These are phyloP conservation scores for Fraxinus pennsylvanica DNA, from an alignment of 257 asterid genomes.

Conservation along the genomic window DNA sequence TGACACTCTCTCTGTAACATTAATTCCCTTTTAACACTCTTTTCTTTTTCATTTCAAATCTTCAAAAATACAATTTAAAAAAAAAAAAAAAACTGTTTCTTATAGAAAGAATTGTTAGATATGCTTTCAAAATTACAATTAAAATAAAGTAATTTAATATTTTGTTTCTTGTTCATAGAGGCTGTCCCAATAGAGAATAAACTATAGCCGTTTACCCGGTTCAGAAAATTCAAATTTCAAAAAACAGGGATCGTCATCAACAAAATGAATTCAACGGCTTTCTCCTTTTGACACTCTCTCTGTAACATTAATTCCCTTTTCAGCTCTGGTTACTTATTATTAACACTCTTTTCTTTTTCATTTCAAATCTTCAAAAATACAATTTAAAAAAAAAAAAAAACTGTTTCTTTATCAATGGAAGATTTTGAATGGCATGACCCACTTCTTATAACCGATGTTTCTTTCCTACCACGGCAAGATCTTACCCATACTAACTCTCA, in stretches of 20 bases:
- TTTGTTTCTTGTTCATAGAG: neutral
- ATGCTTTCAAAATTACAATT: no score
- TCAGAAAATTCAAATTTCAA: constrained; percentile 60
- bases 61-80: constrained; percentile 13
- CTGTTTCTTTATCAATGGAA: constrained; percentile 51
- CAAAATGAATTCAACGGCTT: constrained; percentile 58
- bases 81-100: constrained; percentile 20
- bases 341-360: constrained; percentile 22
- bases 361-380: constrained; percentile 44
- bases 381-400: neutral
- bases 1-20: constrained; percentile 31
- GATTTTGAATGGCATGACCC: constrained; percentile 66
- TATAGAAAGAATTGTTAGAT: neutral
- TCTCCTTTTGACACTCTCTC: constrained; percentile 34
- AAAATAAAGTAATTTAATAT: no score
- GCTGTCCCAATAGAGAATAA: neutral
- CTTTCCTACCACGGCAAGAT: constrained; percentile 44
- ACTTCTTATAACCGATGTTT: constrained; percentile 72
- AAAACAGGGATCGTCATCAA: constrained; percentile 39
- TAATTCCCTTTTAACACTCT: constrained; percentile 34
- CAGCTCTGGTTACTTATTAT: neutral
- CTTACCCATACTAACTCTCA: constrained; percentile 28
- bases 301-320: constrained; percentile 34
- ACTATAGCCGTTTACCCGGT: constrained; percentile 19
- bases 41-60: constrained; percentile 44